These are phyloP conservation scores for Neoarthrinium moseri DNA, from an alignment of 2,329 filamentous ascomycete genomes.

Conservation along the genomic window DNA sequence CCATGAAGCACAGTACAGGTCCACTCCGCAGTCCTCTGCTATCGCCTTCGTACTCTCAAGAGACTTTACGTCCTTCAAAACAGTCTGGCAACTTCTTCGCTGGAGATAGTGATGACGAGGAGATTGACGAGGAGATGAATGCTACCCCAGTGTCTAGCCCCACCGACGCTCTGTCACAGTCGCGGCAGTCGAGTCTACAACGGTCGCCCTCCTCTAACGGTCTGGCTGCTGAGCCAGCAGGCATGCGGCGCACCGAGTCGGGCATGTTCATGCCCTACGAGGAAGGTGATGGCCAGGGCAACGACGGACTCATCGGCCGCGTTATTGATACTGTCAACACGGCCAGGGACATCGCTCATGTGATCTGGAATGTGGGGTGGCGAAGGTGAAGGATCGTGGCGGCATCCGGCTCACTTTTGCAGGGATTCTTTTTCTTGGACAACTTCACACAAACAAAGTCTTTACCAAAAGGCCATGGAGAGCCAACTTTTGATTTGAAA, in stretches of 20 bases:
- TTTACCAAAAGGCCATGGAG: not conserved
- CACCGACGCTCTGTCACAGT: conserved; percentile 13
- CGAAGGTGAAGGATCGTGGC: conserved; percentile 40
- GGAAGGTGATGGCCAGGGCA: conserved; percentile 63
- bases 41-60: conserved; percentile 78
- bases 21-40: conserved; percentile 48
- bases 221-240: conserved; percentile 51
- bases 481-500: not conserved
- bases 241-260: conserved; percentile 75
- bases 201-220: conserved; percentile 48
- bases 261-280: conserved; percentile 92
- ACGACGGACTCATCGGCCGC: conserved; percentile 69
- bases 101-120: conserved; percentile 58
- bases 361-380: conserved; percentile 72
- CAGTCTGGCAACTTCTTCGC: conserved; percentile 66
- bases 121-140: conserved; percentile 50
- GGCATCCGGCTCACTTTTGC: not conserved
- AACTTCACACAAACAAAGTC: not conserved
- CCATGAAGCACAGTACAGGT: conserved; percentile 58
- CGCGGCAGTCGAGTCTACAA: conserved; percentile 34
- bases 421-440: not conserved
- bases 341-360: conserved; percentile 67
- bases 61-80: conserved; percentile 73
- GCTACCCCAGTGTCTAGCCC: conserved; percentile 26
- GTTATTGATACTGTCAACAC: conserved; percentile 80